Evolutionary conservation across 2,329 filamentous ascomycete species (phyloP).

Genomic region (Exophiala calicioides): DNA sequence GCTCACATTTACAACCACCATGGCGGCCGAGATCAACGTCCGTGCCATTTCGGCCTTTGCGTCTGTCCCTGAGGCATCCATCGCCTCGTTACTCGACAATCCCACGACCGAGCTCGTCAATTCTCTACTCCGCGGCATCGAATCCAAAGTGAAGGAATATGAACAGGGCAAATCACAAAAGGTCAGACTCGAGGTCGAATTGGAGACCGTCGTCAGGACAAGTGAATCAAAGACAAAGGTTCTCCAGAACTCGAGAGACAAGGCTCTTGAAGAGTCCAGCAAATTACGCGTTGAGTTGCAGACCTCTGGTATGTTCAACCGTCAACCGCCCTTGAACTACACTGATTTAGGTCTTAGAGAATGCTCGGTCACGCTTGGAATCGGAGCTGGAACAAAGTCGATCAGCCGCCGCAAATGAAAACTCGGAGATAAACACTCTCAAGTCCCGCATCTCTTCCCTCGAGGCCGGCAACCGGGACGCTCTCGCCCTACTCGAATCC

Average conservation of each 20-base stretch:
- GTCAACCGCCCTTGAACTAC: background rate
- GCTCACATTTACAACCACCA: constrained; percentile 34
- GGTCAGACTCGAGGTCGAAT: constrained; percentile 83
- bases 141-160: constrained; percentile 76
- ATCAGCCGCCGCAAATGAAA: constrained; percentile 65
- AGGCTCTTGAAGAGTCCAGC: constrained; percentile 79
- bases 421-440: constrained; percentile 72
- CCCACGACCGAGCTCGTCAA: constrained; percentile 77
- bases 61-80: constrained; percentile 56
- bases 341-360: constrained; percentile 59
- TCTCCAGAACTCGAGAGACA: constrained; percentile 78
- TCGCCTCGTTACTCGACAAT: constrained; percentile 56
- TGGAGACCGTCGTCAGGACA: constrained; percentile 83
- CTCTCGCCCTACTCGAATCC: constrained; percentile 81
- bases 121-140: constrained; percentile 71
- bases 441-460: constrained; percentile 81
- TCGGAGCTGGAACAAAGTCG: constrained; percentile 78
- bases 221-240: constrained; percentile 80
- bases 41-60: constrained; percentile 62
- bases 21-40: constrained; percentile 61
- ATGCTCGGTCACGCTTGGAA: constrained; percentile 70
- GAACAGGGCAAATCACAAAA: constrained; percentile 85
- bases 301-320: constrained; percentile 67
- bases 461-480: constrained; percentile 89
- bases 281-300: constrained; percentile 78